Conservation (phyloP, 176 grass and related monocot genomes). For the Bothriochloa decipiens region DNA sequence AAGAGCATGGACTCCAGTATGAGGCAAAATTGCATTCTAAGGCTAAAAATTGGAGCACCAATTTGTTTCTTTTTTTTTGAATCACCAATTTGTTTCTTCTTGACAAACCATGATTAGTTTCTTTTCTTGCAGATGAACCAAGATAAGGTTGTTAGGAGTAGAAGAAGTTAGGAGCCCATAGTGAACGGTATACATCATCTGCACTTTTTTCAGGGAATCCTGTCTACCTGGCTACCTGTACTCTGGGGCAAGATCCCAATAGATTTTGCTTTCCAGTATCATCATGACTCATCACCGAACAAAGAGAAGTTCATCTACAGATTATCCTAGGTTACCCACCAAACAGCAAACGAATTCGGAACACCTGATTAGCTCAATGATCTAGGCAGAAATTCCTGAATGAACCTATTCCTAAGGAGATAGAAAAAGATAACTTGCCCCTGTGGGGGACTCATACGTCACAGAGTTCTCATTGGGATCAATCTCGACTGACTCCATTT, state of each 20-base stretch:
- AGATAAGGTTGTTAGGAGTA: background rate
- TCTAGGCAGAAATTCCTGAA: background rate
- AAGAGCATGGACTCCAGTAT: background rate
- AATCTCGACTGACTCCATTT: too few species aligned
- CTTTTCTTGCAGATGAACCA: background rate
- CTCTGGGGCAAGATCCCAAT: background rate
- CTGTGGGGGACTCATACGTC: background rate
- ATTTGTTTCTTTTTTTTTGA: too few species aligned
- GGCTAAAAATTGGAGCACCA: background rate
- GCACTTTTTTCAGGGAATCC: background rate
- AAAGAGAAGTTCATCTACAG: background rate
- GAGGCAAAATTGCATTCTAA: background rate
- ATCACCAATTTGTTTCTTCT: background rate
- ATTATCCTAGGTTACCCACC: background rate
- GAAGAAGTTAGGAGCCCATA: background rate
- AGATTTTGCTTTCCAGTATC: background rate
- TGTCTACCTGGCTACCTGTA: conserved; percentile 3
- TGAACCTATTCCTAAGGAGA: background rate
- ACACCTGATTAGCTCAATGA: too few species aligned
- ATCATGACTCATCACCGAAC: background rate
- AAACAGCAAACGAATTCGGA: background rate
- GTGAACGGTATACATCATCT: background rate
- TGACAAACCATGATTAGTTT: background rate
- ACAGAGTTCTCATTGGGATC: background rate
- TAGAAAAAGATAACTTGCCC: background rate